These are phyloP conservation scores for Sherardia arvensis DNA, from an alignment of 257 asterid genomes.

Conservation along the genomic window DNA sequence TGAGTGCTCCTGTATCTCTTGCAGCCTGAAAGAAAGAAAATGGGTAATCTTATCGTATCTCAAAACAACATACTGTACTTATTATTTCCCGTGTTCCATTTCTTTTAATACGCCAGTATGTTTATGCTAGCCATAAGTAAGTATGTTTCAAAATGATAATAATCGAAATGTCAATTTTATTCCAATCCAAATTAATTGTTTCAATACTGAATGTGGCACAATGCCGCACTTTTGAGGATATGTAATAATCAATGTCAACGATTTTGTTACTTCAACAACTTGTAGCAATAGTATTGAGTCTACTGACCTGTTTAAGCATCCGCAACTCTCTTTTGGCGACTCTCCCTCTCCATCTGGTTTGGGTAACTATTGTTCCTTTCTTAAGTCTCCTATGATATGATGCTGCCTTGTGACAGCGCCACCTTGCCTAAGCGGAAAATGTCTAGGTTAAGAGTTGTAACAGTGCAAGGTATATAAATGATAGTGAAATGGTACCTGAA, in stretches of 20 bases:
- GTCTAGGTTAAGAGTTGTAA: constrained; percentile 17
- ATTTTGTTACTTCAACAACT: constrained; percentile 10
- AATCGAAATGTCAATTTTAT: no score
- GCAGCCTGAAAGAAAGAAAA: constrained; percentile 63
- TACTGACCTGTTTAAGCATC: constrained; percentile 80
- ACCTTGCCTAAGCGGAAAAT: constrained; percentile 50
- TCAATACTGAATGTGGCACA: not conserved
- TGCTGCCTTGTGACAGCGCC: constrained; percentile 74
- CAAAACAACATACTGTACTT: not conserved
- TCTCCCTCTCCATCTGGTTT: constrained; percentile 87
- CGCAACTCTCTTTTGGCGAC: constrained; percentile 67
- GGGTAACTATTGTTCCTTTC: constrained; percentile 63
- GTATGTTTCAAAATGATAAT: no score
- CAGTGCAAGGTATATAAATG: constrained; percentile 11
- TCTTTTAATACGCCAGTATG: not conserved
- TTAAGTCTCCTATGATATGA: constrained; percentile 54
- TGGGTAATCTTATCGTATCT: not conserved
- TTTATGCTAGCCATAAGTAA: no score
- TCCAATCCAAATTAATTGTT: not conserved
- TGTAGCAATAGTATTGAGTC: constrained; percentile 35
- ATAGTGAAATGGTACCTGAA: constrained; percentile 49
- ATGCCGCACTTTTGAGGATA: not conserved
- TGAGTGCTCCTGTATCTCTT: constrained; percentile 95
- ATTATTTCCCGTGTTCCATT: not conserved
- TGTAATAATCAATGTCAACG: not conserved